Evolutionary conservation across 1,139 yeast species (phyloP).

Genomic region (Yamadazyma songkhlaensis): DNA sequence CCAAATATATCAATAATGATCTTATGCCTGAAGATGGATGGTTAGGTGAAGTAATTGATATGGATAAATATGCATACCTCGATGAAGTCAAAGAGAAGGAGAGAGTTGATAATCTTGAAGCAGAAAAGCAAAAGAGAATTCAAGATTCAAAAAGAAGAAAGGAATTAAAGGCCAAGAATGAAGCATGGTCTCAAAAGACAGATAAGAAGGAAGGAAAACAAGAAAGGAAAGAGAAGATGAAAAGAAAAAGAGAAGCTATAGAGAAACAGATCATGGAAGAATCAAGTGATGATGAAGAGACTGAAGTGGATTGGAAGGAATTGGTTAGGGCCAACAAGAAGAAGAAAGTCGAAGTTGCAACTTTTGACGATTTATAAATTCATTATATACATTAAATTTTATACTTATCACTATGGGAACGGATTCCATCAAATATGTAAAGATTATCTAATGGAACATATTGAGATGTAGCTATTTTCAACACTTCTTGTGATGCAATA

Average conservation of each 20-base stretch:
- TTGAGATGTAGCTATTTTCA: constrained; percentile 66
- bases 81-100: constrained; percentile 64
- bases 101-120: constrained; percentile 57
- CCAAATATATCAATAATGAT: constrained; percentile 48
- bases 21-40: constrained; percentile 66
- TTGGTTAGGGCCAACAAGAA: constrained; percentile 64
- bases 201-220: constrained; percentile 63
- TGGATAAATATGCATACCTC: constrained; percentile 64
- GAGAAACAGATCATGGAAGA: constrained; percentile 54
- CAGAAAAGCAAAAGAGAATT: constrained; percentile 41
- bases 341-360: constrained; percentile 47
- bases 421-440: constrained; percentile 65
- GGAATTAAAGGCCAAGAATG: constrained; percentile 50
- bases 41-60: constrained; percentile 58
- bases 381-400: constrained; percentile 22
- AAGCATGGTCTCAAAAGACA: constrained; percentile 77
- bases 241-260: constrained; percentile 60
- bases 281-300: constrained; percentile 46
- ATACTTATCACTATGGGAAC: constrained; percentile 50
- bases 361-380: constrained; percentile 68
- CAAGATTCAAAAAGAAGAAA: constrained; percentile 49
- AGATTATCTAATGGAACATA: constrained; percentile 70
- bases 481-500: constrained; percentile 70
- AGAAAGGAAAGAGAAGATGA: constrained; percentile 62
- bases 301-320: constrained; percentile 85